Evolutionary conservation across 305 asterid species (phyloP).

Genomic region (Solanum aculeatissimum): DNA sequence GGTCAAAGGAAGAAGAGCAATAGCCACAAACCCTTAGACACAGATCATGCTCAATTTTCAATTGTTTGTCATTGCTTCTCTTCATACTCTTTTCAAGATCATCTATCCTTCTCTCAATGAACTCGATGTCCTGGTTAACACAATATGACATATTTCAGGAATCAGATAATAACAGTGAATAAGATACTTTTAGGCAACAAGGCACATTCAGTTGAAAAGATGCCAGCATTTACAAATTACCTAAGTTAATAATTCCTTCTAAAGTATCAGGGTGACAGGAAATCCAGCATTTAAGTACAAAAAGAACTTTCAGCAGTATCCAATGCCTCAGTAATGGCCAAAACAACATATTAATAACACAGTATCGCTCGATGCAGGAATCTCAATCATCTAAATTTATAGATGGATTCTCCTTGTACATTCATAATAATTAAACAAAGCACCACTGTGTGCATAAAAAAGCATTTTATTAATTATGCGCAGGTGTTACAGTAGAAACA

Average conservation of each 20-base stretch:
- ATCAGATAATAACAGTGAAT: neutral
- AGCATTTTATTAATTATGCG: neutral
- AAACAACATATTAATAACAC: neutral
- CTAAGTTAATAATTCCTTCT: neutral
- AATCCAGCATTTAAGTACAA: neutral
- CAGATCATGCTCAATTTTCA: constrained; percentile 82
- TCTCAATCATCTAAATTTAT: neutral
- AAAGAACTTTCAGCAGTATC: neutral
- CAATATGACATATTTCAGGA: neutral
- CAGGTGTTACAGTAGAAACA: neutral
- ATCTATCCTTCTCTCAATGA: constrained; percentile 76
- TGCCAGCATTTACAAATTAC: neutral
- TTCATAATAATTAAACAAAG: neutral
- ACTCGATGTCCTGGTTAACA: constrained; percentile 67
- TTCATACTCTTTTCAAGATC: constrained; percentile 99
- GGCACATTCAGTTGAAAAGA: neutral
- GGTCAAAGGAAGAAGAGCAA: neutral
- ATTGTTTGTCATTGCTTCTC: constrained; percentile 97
- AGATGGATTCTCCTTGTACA: neutral
- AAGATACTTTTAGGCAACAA: neutral
- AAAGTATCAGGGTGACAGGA: neutral
- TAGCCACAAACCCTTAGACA: constrained; percentile 51
- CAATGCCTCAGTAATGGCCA: neutral
- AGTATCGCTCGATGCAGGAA: neutral
- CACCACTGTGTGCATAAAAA: neutral